Percentiles rank a stretch among this genome's conserved stretches.
These are phyloP conservation scores for Sporothrix inflata DNA, from an alignment of 2,329 filamentous ascomycete genomes.

Conservation along the genomic window DNA sequence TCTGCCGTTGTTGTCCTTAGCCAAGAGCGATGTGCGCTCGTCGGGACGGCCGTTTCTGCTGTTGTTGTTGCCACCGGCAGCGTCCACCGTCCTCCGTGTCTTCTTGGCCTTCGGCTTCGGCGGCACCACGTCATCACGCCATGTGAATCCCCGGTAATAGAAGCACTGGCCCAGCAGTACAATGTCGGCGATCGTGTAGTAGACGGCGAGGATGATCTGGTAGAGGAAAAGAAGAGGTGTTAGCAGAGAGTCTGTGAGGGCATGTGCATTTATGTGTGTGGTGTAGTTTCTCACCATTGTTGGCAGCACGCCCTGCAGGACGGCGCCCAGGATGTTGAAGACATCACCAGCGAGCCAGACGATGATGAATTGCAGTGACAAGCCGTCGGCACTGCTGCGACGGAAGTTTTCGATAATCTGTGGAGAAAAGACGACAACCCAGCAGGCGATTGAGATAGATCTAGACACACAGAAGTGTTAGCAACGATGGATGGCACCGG, in stretches of 20 bases:
- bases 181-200: conserved; percentile 38
- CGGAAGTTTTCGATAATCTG: conserved; percentile 66
- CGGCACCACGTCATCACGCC: conserved; percentile 57
- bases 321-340: conserved; percentile 39
- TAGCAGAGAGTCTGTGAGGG: background rate
- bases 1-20: background rate
- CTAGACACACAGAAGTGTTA: conserved; percentile 18
- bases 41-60: conserved; percentile 37
- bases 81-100: conserved; percentile 22
- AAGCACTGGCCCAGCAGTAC: conserved; percentile 89
- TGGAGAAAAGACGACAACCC: conserved; percentile 96
- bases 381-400: conserved; percentile 36
- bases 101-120: conserved; percentile 46
- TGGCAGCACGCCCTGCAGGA: conserved; percentile 70
- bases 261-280: too few relatives aligned
- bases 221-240: background rate
- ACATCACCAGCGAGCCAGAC: conserved; percentile 88
- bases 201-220: conserved; percentile 37
- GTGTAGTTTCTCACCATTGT: conserved; percentile 68
- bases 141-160: conserved; percentile 88
- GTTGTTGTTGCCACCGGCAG: conserved; percentile 27
- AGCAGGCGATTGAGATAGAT: conserved; percentile 94
- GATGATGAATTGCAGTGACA: conserved; percentile 72
- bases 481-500: too few relatives aligned
- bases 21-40: conserved; percentile 56